Evolutionary conservation across 1,139 yeast genomes (phyloP).

Genomic region (Scheffersomyces illinoinensis): DNA sequence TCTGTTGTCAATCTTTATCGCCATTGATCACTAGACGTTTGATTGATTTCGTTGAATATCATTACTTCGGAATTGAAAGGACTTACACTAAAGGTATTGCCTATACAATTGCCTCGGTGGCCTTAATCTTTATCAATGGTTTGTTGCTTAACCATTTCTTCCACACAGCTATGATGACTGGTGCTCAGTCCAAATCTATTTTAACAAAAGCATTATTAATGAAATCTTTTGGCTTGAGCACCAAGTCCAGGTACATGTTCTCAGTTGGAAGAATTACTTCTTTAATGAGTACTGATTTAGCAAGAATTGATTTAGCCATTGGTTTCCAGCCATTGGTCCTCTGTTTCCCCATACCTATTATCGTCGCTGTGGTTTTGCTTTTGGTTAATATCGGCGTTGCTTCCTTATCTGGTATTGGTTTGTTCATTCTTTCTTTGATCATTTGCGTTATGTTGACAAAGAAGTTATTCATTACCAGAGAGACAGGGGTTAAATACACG

Average conservation of each 20-base stretch:
- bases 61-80: conserved; percentile 35
- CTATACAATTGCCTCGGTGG: conserved; percentile 42
- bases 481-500: conserved; percentile 38
- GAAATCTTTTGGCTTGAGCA: conserved; percentile 40
- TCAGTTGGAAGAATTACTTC: conserved; percentile 45
- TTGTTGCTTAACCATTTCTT: conserved; percentile 44
- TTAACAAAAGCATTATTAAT: conserved; percentile 40
- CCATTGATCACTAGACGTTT: conserved; percentile 42
- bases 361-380: conserved; percentile 39
- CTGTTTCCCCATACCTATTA: conserved; percentile 48
- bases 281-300: conserved; percentile 46
- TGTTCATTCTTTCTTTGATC: conserved; percentile 40
- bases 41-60: conserved; percentile 42
- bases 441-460: conserved; percentile 39
- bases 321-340: conserved; percentile 48
- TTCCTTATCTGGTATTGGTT: conserved; percentile 45
- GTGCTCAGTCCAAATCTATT: conserved; percentile 46
- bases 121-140: conserved; percentile 42
- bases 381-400: conserved; percentile 39
- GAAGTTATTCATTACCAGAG: conserved; percentile 38
- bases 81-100: conserved; percentile 41
- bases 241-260: conserved; percentile 35
- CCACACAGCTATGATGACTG: conserved; percentile 48
- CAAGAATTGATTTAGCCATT: conserved; percentile 47
- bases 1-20: conserved; percentile 40